Percentiles rank a stretch among this genome's conserved stretches.
Evolutionary conservation across 163 green algal genomes (phyloP).

Genomic region (Prototheca stagnorum): DNA sequence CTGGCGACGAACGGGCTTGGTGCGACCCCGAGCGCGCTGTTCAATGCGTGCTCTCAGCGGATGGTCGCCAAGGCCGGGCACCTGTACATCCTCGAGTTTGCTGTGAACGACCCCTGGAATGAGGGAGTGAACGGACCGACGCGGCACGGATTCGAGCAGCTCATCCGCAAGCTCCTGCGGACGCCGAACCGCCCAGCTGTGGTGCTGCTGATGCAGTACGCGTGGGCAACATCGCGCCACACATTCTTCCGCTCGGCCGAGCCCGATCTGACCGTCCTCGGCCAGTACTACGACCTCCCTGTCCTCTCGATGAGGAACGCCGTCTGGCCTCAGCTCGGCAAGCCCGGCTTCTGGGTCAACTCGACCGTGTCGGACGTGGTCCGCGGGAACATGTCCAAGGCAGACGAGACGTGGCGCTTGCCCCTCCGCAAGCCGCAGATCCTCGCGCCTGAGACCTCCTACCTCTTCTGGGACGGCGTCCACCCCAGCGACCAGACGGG

Average conservation of each 20-base stretch:
- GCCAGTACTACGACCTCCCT: background rate
- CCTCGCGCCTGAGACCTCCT: background rate
- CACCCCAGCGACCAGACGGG: background rate
- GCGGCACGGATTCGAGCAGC: background rate
- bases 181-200: background rate
- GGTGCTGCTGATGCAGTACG: background rate
- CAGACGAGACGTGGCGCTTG: too few relatives aligned
- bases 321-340: background rate
- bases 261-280: background rate
- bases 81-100: background rate
- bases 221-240: too few relatives aligned
- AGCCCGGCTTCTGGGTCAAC: background rate
- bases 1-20: background rate
- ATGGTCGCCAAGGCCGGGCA: background rate
- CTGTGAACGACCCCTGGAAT: background rate
- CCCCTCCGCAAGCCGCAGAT: too few relatives aligned
- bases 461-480: background rate
- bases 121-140: background rate
- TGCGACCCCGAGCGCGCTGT: background rate
- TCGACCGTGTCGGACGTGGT: too few relatives aligned
- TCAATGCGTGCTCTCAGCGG: background rate
- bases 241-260: background rate
- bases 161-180: background rate
- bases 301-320: background rate
- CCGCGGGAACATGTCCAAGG: too few relatives aligned